phyloP scores from a whole-genome alignment of 805 yeast genomes.

The Saccharomycopsis sp. region DNA sequence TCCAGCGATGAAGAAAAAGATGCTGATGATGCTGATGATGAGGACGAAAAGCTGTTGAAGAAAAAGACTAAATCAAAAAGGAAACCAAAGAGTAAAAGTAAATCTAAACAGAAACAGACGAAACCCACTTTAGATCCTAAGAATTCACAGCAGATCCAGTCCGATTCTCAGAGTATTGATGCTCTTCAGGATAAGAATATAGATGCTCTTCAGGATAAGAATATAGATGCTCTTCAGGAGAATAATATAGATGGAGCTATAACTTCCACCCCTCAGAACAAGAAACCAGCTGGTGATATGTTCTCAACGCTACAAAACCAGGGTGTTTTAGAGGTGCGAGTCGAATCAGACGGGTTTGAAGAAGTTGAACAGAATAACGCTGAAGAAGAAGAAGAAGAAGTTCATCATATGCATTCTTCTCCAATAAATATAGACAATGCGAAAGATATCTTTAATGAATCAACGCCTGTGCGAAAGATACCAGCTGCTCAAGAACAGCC shows the following conservation, averaged over 20 bases:
- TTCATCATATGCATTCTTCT: conserved; percentile 2
- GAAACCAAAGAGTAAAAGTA: conserved; percentile 5
- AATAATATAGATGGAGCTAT: neutral
- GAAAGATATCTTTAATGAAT: neutral
- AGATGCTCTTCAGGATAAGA: no score
- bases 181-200: no score
- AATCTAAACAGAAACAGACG: neutral
- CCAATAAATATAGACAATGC: neutral
- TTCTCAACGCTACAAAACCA: neutral
- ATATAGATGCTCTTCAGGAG: neutral
- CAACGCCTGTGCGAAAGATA: neutral
- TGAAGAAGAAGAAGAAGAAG: no score
- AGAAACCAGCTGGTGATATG: no score
- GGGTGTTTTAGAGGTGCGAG: neutral
- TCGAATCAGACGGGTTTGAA: neutral
- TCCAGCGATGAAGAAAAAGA: conserved; percentile 12
- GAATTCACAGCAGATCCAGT: neutral
- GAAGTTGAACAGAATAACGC: neutral
- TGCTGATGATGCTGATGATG: neutral
- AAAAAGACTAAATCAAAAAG: conserved; percentile 1
- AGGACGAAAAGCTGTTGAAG: conserved; percentile 2
- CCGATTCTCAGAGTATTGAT: neutral
- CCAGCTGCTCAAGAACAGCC: neutral
- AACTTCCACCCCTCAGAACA: no score
- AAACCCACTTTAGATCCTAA: neutral